These are phyloP conservation scores for Urtica urens DNA, from an alignment of 306 rosid species.

Conservation along the genomic window DNA sequence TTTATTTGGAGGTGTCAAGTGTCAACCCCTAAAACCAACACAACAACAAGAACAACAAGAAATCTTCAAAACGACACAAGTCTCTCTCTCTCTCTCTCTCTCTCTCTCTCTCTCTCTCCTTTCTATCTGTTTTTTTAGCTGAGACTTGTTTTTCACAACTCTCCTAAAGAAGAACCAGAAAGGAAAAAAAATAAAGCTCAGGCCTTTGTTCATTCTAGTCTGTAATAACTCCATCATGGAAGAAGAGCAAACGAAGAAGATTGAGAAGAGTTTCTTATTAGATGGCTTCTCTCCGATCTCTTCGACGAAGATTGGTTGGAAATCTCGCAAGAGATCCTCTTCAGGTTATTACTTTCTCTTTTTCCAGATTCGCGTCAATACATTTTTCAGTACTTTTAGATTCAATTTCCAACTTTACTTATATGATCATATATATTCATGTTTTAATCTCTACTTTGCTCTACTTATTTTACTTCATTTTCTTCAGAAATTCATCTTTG, in stretches of 20 bases:
- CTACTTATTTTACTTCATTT: neutral
- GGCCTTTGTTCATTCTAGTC: no score
- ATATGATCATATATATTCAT: no score
- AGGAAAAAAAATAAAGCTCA: no score
- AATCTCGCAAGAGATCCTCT: slow-evolving; percentile 74
- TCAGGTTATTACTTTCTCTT: slow-evolving; percentile 35
- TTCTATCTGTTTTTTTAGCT: no score
- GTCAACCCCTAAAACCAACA: slow-evolving; percentile 18
- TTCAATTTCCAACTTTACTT: no score
- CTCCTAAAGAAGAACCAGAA: no score
- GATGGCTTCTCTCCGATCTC: slow-evolving; percentile 61
- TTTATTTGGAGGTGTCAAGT: no score
- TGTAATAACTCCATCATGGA: slow-evolving; percentile 47
- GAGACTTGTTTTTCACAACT: neutral
- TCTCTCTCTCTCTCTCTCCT: neutral
- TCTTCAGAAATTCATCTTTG: neutral
- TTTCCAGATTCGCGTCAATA: neutral
- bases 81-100: neutral
- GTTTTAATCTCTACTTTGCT: no score
- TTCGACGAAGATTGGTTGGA: slow-evolving; percentile 65
- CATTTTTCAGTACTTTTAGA: neutral
- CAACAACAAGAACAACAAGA: neutral
- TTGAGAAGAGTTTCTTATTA: slow-evolving; percentile 28
- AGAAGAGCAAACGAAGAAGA: slow-evolving; percentile 22
- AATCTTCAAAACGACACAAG: neutral